Evolutionary conservation across 129 eudicot species (phyloP).

Genomic region (Helianthus annuus): HanXRQr2.0-SUNRISE NC_035439.2:42836869-42837368

Average conservation of each 20-base stretch:
- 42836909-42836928: slow-evolving; percentile 3
- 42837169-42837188: slow-evolving; percentile 9
- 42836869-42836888: slow-evolving; percentile 27
- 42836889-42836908: slow-evolving; percentile 10
- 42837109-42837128: background rate
- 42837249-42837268: slow-evolving; percentile 95
- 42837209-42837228: slow-evolving; percentile 61
- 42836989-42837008: background rate
- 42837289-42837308: slow-evolving; percentile 11
- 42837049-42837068: background rate
- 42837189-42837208: slow-evolving; percentile 63
- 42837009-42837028: background rate
- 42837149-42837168: background rate
- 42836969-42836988: background rate
- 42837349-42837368: background rate
- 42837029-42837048: background rate
- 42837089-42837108: background rate
- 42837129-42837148: background rate
- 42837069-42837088: background rate
- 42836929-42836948: background rate
- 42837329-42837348: background rate
- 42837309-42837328: background rate
- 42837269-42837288: slow-evolving; percentile 71
- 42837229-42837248: slow-evolving; percentile 85
- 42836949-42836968: background rate